A percentile compares a stretch with the other conserved stretches of the same genome.
Conservation (phyloP, 345 rosid genomes). For the Eucalyptus decipiens region DNA sequence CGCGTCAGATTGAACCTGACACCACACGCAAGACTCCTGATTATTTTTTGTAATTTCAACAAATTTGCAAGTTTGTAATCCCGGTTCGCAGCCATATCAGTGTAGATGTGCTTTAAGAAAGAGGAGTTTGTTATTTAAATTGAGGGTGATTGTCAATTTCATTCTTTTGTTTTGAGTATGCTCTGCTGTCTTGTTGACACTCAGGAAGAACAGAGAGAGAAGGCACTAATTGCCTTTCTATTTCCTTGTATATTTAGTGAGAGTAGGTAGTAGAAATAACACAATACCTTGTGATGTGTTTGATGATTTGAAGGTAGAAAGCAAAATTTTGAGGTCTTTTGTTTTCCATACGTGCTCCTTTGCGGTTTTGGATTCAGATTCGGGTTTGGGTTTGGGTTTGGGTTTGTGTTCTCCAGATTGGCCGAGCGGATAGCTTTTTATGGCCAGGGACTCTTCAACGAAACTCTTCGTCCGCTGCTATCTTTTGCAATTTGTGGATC, state of each 20-base stretch:
- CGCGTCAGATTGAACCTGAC: constrained; percentile 88
- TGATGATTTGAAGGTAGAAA: neutral
- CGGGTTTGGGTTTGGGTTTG: neutral
- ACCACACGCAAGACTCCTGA: constrained; percentile 95
- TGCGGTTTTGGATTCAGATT: neutral
- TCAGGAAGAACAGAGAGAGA: neutral
- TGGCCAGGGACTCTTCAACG: neutral
- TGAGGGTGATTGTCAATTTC: constrained; percentile 26
- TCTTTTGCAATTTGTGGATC: neutral
- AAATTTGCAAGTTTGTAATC: constrained; percentile 22
- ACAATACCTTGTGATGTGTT: constrained; percentile 1
- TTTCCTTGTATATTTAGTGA: constrained; percentile 14
- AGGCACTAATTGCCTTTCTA: constrained; percentile 7
- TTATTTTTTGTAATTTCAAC: constrained; percentile 75
- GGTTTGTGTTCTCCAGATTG: neutral
- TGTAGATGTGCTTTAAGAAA: constrained; percentile 38
- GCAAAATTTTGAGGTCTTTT: neutral
- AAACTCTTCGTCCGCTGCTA: neutral
- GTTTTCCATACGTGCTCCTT: neutral
- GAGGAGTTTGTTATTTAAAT: constrained; percentile 24
- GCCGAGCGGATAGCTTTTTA: neutral
- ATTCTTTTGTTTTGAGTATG: constrained; percentile 18
- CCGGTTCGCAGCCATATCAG: constrained; percentile 8
- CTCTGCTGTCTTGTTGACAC: constrained; percentile 9
- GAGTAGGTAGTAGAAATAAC: constrained; percentile 14